Evolutionary conservation across 768 basidiomycete genomes (phyloP), one percentile per base, ranked within the genome.

Genomic region (Phaeolepiota aurea): DNA sequence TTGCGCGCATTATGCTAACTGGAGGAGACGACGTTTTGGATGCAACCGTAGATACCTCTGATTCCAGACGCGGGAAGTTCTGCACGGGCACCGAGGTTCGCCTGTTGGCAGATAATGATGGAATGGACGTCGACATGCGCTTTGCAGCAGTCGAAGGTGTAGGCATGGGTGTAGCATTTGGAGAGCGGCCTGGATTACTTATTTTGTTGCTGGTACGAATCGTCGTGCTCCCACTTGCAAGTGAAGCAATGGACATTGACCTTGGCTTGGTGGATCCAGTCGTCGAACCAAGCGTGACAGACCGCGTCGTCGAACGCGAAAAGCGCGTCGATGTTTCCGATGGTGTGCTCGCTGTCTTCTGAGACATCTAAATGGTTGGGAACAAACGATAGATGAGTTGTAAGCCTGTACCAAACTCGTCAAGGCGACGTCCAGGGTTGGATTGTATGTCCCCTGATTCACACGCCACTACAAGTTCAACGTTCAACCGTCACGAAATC

Each of bases 271-370:
- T 59, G 40, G 62, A 50, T 39, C 62, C 63, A 4, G 61, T 50
- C 16, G 53, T 44, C 4, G 54, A 53, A 7, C 59, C 55, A n/a
- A 64, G 46, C 43, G 64, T 49, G 23, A 71, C 71, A 38, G 72
- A 71, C 41, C 69, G 62, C 28, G 64, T 56, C 25, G 60, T 61
- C 12, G 68, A 63, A 9, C 72, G 63, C 34, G 76, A 62, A 15
- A 77, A 55, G 30, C 76, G 77, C 41, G 71, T 64, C 28, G 77
- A 76, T 12, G 74, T 54, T 46, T 78, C 77, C 32, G 79, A 80
- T 11, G 72, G 73, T 1, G 58, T 47, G 30, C 54, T 57, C 50
- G 54, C 40, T 11, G 51, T 23, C 38, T 48, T 54, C 18, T 56
- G 42, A 14, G 57, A 46, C 60, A 62, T 61, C 25, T 30, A 12